Evolutionary conservation across 2,329 filamentous ascomycete species (phyloP), one percentile per base, ranked within the genome.

Genomic region (Scedosporium boydii): DNA sequence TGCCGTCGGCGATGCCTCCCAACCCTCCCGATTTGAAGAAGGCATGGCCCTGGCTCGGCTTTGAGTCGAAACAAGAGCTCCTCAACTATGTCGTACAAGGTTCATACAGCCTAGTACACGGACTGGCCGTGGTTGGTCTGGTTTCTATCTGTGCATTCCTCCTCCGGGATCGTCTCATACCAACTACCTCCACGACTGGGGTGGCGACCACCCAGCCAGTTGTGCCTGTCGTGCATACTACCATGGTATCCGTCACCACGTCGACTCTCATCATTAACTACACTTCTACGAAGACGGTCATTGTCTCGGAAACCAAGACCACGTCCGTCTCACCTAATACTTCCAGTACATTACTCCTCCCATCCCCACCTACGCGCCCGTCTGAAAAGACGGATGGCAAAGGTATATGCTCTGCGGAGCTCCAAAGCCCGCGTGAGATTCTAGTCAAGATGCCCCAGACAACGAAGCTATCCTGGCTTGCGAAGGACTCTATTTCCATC

Each of bases 401-500:
- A 5, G 66, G 60, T 6, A 62, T 77, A n/a, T 83, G 80, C 69
- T 76, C 76, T 1, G 80, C 77, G 12, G 74, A 80, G 62, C 68
- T 78, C 14, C 68, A 76, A 63, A 76, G 79, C 63, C 74, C 76
- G 61, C 78, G 80, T 62, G 78, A 83, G 64, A 79, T 87, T 34
- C 69, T 85, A 59, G 77, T 87, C 59, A 80, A 77, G 59, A 79
- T 87, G 12, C 79, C 82, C 2, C 72, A 75, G 58, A 73, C 70
- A 56, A 80, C 75, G 68, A 86, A 80, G 70, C 77, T 76, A 55
- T 74, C 74, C 27, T 87, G 83, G 83, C 75, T 85, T 56, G 75
- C 78, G 3, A 83, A 79, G 67, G 79, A 82, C 38, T 84, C 84
- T 38, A 78, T 87, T 64, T 75, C 78, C 60, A 78, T 87, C 60